Conservation (phyloP, 805 yeast species). For the Pichia gijzeniarum region DNA sequence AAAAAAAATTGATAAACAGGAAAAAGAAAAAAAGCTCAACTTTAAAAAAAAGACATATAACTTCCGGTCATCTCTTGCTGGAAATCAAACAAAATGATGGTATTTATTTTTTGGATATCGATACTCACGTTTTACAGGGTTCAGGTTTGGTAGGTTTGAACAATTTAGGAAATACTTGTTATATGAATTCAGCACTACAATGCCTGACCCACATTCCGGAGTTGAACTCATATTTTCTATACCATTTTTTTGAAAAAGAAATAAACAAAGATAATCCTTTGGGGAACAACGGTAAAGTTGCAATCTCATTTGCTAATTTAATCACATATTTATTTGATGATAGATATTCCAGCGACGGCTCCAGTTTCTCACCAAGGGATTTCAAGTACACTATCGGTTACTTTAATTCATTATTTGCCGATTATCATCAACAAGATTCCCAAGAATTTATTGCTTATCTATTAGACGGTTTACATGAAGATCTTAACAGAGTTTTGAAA, state of each 20-base stretch:
- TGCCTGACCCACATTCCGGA: slow-evolving; percentile 85
- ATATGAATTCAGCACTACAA: slow-evolving; percentile 92
- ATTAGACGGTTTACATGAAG: slow-evolving; percentile 87
- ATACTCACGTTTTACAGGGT: slow-evolving; percentile 18
- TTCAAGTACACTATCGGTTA: slow-evolving; percentile 77
- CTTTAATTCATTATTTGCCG: slow-evolving; percentile 71
- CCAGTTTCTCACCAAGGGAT: slow-evolving; percentile 55
- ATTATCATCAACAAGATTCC: slow-evolving; percentile 85
- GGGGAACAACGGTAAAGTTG: slow-evolving; percentile 80
- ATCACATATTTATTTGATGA: slow-evolving; percentile 51
- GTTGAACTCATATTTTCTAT: slow-evolving; percentile 65
- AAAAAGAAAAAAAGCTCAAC: slow-evolving; percentile 14
- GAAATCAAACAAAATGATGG: slow-evolving; percentile 26
- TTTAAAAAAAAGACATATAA: slow-evolving; percentile 10
- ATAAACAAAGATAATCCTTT: slow-evolving; percentile 74
- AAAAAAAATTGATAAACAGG: slow-evolving; percentile 18
- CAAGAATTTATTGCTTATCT: slow-evolving; percentile 88
- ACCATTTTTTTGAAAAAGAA: slow-evolving; percentile 54
- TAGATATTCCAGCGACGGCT: slow-evolving; percentile 16
- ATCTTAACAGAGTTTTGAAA: slow-evolving; percentile 69
- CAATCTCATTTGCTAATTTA: slow-evolving; percentile 64
- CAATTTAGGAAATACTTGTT: slow-evolving; percentile 86
- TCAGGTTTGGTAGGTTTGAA: slow-evolving; percentile 55
- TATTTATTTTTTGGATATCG: slow-evolving; percentile 21
- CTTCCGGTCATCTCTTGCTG: slow-evolving; percentile 18